Evolutionary conservation across 139 green algal genomes (phyloP).

Genomic region (Tetraselmis chui): DNA sequence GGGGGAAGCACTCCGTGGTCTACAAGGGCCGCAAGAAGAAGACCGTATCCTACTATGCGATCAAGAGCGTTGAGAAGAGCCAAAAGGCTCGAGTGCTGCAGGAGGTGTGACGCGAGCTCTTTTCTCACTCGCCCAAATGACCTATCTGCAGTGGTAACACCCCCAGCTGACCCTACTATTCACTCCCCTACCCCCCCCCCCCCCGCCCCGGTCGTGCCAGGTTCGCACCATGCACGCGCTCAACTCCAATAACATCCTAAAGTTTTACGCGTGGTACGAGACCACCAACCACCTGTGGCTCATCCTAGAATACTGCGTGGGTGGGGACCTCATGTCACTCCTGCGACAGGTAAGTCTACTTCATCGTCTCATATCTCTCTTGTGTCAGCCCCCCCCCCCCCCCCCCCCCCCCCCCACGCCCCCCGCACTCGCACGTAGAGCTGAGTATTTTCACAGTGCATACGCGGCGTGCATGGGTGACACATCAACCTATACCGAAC

Average conservation of each 20-base stretch:
- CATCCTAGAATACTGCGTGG: constrained; percentile 97
- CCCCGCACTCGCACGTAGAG: no score
- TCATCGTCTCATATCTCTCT: no score
- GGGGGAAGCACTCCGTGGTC: constrained; percentile 80
- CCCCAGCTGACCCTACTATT: no score
- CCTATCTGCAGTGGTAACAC: no score
- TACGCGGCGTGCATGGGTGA: no score
- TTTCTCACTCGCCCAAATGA: no score
- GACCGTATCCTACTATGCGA: constrained; percentile 88
- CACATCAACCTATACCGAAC: no score
- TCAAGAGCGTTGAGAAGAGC: constrained; percentile 88
- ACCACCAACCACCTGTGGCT: constrained; percentile 94
- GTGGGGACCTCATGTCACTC: constrained; percentile 81
- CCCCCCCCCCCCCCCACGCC: neutral
- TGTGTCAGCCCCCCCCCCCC: neutral
- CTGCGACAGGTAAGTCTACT: constrained; percentile 60
- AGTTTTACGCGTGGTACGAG: constrained; percentile 94
- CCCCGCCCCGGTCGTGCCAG: no score
- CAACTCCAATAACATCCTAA: constrained; percentile 81
- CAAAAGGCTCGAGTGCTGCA: constrained; percentile 79
- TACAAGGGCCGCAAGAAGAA: constrained; percentile 94
- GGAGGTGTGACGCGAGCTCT: no score
- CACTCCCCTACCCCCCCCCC: no score
- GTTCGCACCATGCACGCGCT: constrained; percentile 79
- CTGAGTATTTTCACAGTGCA: no score